Base-by-base conservation (phyloP, 2,329 filamentous ascomycete species). In the Ambrosiella cleistominuta region DNA sequence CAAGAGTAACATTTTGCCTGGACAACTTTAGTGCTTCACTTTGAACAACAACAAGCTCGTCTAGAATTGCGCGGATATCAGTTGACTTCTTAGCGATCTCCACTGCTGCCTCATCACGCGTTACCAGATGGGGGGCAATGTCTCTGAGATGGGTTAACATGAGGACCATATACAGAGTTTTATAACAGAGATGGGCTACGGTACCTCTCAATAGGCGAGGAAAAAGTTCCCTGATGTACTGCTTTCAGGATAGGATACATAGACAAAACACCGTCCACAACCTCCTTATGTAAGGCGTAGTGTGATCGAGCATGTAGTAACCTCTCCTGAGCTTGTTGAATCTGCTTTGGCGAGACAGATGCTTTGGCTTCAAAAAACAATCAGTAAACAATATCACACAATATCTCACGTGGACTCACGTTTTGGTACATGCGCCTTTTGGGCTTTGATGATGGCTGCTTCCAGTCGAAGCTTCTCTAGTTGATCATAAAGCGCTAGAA, bases 171-270 rank as follows among this genome's bases (percentile, higher is more conserved):
- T 17, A 15, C 7, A 8, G 7, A 7, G 9, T 5, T 38, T 39
- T 47, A 60, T 11, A 9, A 36, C 12, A 38, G 27, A 35, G 13
- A 8, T 8, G 8, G 2, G n/a, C 2, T n/a, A 47, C 61, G 68
- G 44, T 74, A 87, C 86, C 81, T 79, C 70, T 93, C 86, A 56
- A 82, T 74, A 50, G 79, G 78, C 1, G 80, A 79, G 15, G 80
- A 77, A 61, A 79, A 75, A 11, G 77, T 78, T 49, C 81, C 81
- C 61, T 78, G 73, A 67, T 94, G 86, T 44, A 91, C 81, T 6
- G 88, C 84, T 65, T 86, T 87, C 59, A 94, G 72, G 45, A 86
- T 81, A 7, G 88, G 87, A 64, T 88, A 84, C 59, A 82, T 82
- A 63, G 81, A 80, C 63, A 93, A 70, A 57, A 87, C 80, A 52